Percentiles rank a stretch among this genome's conserved stretches.
phyloP scores from a whole-genome alignment of 192 early-diverging fungal genomes.

The Blastocladiella britannica region DNA sequence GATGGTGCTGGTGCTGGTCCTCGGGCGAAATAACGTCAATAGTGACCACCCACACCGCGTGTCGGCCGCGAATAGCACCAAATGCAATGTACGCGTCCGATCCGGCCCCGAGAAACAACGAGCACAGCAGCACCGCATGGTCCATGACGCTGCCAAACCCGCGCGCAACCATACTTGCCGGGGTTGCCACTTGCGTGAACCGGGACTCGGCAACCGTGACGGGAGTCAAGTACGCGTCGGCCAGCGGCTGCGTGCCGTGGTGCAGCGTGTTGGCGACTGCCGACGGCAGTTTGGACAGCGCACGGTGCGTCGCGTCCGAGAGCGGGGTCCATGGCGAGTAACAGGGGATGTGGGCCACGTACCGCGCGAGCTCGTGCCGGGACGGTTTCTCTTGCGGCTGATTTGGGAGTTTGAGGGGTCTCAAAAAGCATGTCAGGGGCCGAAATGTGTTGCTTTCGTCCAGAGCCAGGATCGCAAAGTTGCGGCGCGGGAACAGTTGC shows the following conservation, averaged over 20 bases:
- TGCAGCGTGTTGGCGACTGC: neutral
- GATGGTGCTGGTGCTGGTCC: conserved; percentile 5
- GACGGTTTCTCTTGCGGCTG: neutral
- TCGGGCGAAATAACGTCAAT: conserved; percentile 3
- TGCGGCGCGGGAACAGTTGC: conserved; percentile 10
- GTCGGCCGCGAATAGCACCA: conserved; percentile 7
- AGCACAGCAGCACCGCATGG: conserved; percentile 15
- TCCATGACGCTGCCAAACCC: conserved; percentile 11
- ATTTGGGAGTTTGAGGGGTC: conserved; percentile 1
- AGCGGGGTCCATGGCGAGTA: conserved; percentile 2
- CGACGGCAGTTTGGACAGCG: neutral
- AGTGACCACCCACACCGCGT: conserved; percentile 18
- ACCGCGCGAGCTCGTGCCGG: conserved; percentile 3
- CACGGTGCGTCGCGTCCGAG: conserved; percentile 1
- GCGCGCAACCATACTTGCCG: conserved; percentile 10
- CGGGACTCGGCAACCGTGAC: neutral
- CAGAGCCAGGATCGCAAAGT: conserved; percentile 10
- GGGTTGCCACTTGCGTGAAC: conserved; percentile 8
- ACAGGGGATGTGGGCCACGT: conserved; percentile 15
- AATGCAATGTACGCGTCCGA: conserved; percentile 16
- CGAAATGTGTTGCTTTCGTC: conserved; percentile 16
- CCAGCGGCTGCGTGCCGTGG: conserved; percentile 1
- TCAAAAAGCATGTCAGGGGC: conserved; percentile 12
- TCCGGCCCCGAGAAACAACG: conserved; percentile 10
- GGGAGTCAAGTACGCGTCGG: neutral